Base-by-base conservation (phyloP, 441 rosid species). In the Gossypium aridum region DNA sequence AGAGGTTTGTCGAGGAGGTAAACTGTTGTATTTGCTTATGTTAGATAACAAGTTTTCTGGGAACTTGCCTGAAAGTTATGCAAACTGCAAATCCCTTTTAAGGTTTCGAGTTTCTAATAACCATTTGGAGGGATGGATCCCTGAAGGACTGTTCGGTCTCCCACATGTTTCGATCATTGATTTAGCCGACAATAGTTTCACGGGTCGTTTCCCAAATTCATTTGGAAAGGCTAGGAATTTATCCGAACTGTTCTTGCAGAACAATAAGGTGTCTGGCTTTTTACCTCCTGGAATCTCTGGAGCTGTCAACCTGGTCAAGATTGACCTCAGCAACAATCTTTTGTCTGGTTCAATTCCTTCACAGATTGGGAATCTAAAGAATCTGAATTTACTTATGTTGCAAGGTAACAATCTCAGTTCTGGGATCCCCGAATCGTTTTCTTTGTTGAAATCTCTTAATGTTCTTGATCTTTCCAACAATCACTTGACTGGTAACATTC, bases 141-240 rank as follows among this genome's bases (percentile, higher is more conserved):
- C 94, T 0, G 79, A 81, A 76, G 93, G 87, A 19, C 70, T 95
- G 73, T 77, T 91, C n/a, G 83, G 89, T 63, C 89, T 95, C 68
- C 98, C 99, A n/a, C 97, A 85, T 77, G 95, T 74, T 80, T 95
- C 98, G 19, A 93, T 95, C 80, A 87, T 95, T 77, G 99, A 95
- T 75, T 74, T 95, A 82, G 75, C 85, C 78, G 81, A 79, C 88
- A 95, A 95, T 79, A 80, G 83, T 56, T 84, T 95, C 22, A 86
- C 87, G 4, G 97, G 98, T 81, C 79, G 89, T 53, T 85, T 90
- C 73, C 85, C 91, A 17, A 81, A 76, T 34, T 80, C 85, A 2
- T 65, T 89, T 26, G 87, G 87, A 70, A 84, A 77, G 26, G 96
- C 96, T 28, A 80, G 87, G 83, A 95, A 95, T 81, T 74, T 95